These are phyloP conservation scores for Cornus suecica DNA, from an alignment of 148 eudicot species.

Conservation along the genomic window DNA sequence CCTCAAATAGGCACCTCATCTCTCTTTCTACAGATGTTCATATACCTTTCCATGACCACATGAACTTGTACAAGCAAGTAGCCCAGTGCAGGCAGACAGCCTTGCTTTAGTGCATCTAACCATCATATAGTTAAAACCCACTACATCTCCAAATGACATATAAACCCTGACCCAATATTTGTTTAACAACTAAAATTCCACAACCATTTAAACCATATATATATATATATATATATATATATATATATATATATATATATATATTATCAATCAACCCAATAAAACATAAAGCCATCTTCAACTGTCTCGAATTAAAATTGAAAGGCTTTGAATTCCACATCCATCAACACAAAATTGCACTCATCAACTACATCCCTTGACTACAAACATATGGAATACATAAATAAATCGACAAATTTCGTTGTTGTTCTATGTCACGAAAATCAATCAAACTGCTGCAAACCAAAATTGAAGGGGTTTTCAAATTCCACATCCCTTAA, in stretches of 20 bases:
- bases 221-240: background rate
- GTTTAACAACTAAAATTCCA: background rate
- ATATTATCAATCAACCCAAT: too few species aligned
- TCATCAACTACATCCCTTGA: too few species aligned
- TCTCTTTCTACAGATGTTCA: background rate
- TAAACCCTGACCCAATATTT: background rate
- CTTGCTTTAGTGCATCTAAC: background rate
- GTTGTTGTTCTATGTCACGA: too few species aligned
- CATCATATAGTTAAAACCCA: background rate
- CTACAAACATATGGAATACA: background rate
- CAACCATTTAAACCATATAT: background rate
- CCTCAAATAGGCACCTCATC: too few species aligned
- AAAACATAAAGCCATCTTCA: too few species aligned
- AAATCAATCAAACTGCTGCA: too few species aligned
- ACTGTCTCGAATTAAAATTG: too few species aligned
- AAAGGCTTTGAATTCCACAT: too few species aligned
- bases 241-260: too few species aligned
- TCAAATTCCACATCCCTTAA: too few species aligned
- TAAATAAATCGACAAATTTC: background rate
- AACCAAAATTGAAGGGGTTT: too few species aligned
- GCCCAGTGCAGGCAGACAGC: background rate
- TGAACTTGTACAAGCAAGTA: background rate
- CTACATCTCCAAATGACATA: background rate
- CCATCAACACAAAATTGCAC: background rate
- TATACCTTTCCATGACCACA: background rate